Percentiles rank a stretch among this genome's conserved stretches.
These are phyloP conservation scores for Penicillium glabrum DNA, from an alignment of 2,329 filamentous ascomycete genomes.

Conservation along the genomic window DNA sequence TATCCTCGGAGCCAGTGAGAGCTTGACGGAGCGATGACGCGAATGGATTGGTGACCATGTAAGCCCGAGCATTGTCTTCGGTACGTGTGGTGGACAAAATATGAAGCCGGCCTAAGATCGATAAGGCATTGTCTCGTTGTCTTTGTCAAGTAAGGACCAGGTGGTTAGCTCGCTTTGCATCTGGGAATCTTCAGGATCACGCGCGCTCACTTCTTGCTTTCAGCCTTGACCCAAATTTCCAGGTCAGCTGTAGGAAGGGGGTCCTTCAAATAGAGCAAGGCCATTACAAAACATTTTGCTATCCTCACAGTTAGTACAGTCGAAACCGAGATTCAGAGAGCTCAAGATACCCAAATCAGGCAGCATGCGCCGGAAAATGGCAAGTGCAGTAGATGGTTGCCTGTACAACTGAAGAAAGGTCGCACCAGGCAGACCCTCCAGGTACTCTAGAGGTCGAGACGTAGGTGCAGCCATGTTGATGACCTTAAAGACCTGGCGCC, in stretches of 20 bases:
- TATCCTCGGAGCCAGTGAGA: slow-evolving; percentile 80
- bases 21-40: slow-evolving; percentile 79
- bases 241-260: slow-evolving; percentile 78
- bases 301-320: slow-evolving; percentile 16
- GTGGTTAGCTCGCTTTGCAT: neutral
- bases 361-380: slow-evolving; percentile 96
- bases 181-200: neutral
- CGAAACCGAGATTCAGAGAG: slow-evolving; percentile 5
- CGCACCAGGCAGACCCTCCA: slow-evolving; percentile 85
- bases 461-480: slow-evolving; percentile 56
- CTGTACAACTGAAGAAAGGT: slow-evolving; percentile 91
- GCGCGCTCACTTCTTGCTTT: slow-evolving; percentile 53
- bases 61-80: slow-evolving; percentile 64
- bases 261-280: slow-evolving; percentile 83
- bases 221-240: slow-evolving; percentile 79
- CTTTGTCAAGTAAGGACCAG: slow-evolving; percentile 40
- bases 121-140: slow-evolving; percentile 80
- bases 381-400: slow-evolving; percentile 91
- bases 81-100: slow-evolving; percentile 69
- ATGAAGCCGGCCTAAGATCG: slow-evolving; percentile 79
- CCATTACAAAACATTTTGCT: slow-evolving; percentile 97
- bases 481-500: slow-evolving; percentile 25
- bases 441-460: slow-evolving; percentile 75
- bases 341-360: slow-evolving; percentile 72
- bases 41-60: slow-evolving; percentile 79